Base-by-base conservation (phyloP, 2,329 filamentous ascomycete genomes). In the Beauveria bassiana region DNA sequence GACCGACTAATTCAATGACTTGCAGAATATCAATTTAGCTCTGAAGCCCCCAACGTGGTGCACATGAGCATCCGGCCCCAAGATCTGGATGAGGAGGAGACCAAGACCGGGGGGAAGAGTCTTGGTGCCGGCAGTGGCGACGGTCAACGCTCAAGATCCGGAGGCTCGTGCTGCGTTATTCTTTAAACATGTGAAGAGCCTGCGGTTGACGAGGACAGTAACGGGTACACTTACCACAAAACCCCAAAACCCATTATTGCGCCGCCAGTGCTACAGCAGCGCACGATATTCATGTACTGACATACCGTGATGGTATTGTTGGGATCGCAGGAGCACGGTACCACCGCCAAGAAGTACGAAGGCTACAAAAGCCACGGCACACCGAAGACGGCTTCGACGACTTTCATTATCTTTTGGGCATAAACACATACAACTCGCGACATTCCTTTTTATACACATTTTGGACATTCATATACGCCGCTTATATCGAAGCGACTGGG, bases 1-100 rank as follows among this genome's bases (percentile, higher is more conserved):
- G 24, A 53, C 31, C 16, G 18, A 34, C 52, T 45, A 46, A 51
- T 66, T 54, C 18, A 5, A 40, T 18, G 18, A 8, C n/a, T 26
- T 22, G 5, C 69, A 96, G 91, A 93, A 66, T 93, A 90, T 70
- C 88, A 86, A 64, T 91, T 96, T 70, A 89, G 85, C 69, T 80
- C 81, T 34, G 87, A 91, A 65, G 79, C 81, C 12, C 85, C 90
- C 8, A 96, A 96, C 67, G 90, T 96, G 31, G 86, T 96, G n/a
- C 92, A 96, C 74, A 96, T 96, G 91, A 93, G 90, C 6, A 86
- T 96, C 68, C 89, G 90, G 68, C 92, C 92, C 3, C 88, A 92
- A 70, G 91, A 96, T 70, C 83, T 93, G 64, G 88, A 96, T 66
- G 91, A 95, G 69, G 87, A 90, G 68, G 88, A 91, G 67, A 86